A percentile compares a stretch with the other conserved stretches of the same genome.
phyloP scores from a whole-genome alignment of 176 grass and related monocot genomes.

The Carex scoparia region DNA sequence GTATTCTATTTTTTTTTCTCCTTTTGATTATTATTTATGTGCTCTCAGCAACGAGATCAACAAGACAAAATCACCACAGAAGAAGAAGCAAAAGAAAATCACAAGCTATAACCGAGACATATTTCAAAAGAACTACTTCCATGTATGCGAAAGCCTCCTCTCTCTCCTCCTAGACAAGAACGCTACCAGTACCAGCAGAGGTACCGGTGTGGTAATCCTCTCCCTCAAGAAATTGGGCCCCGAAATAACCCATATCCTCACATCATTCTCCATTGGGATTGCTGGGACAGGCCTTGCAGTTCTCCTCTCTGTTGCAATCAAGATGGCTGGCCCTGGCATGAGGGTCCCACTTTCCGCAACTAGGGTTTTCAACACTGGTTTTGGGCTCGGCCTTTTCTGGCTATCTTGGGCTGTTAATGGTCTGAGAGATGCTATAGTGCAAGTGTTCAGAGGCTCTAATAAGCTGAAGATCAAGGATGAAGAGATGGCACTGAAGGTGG shows the following conservation, averaged over 20 bases:
- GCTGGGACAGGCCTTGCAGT: constrained; percentile 85
- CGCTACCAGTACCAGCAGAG: neutral
- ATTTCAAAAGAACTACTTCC: constrained; percentile 59
- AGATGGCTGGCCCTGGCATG: constrained; percentile 30
- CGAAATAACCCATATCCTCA: constrained; percentile 64
- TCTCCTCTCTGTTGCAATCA: constrained; percentile 77
- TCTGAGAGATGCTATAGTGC: constrained; percentile 57
- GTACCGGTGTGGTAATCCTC: constrained; percentile 21
- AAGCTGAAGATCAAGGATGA: constrained; percentile 43
- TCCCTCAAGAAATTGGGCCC: constrained; percentile 65
- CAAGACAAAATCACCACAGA: constrained; percentile 47
- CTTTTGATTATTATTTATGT: neutral
- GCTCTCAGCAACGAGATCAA: constrained; percentile 28
- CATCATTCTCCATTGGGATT: constrained; percentile 71
- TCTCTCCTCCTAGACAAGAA: constrained; percentile 74
- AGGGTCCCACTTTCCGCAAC: constrained; percentile 47
- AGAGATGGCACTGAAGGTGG: constrained; percentile 43
- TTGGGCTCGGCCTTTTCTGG: constrained; percentile 89
- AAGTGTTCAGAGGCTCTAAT: constrained; percentile 38
- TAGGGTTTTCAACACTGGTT: constrained; percentile 55
- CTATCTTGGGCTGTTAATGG: constrained; percentile 65
- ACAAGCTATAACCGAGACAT: constrained; percentile 49
- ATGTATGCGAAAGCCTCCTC: constrained; percentile 69
- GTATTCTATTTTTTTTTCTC: neutral
- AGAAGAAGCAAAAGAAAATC: constrained; percentile 76